Base-by-base conservation (phyloP, 2,329 filamentous ascomycete species). In the Exophiala lecanii-corni region DNA sequence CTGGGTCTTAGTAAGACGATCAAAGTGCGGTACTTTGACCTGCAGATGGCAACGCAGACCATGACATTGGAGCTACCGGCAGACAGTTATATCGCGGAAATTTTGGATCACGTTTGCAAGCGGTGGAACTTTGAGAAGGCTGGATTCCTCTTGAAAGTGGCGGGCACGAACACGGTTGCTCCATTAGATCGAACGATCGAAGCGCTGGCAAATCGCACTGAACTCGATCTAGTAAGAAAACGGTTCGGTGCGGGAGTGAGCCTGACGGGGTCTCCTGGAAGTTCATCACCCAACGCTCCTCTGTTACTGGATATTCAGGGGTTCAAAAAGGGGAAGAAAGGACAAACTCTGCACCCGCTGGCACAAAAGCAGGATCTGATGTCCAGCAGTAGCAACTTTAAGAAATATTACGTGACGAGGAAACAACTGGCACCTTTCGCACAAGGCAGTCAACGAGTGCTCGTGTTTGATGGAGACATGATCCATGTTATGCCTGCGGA, bases 41-140 rank as follows among this genome's bases (percentile, higher is more conserved):
- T 76, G 3, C 74, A 81, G 43, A 75, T 76, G 52, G 73, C 75
- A 20, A 64, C 63, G 5, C 74, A 72, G 50, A 68, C 68, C 16
- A 73, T 73, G 43, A 73, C 71, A 2, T 64, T 80, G 39, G 73
- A 74, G 39, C 78, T 77, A 20, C 79, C 78, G 3, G 78, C 77
- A 1, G 79, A 82, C 54, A 81, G 77, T 34, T 83, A 83, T 56
- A 78, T 83, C 45, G 79, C 78, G n/a, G 79, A 83, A 58, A 72
- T 83, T 36, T 73, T 83, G 48, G 78, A 82, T 51, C 71, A 73
- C 30, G 75, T 78, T 1, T 82, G 79, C 62, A 75, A 77, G 45
- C 70, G 76, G 49, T 74, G 81, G 57, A 73, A 75, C 2, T 65
- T 82, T n/a, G 79, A 83, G 57, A 82, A 81, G 59, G 78, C 72